phyloP scores from a whole-genome alignment of 169 alveolate genomes.

The Eimeria falciformis region DNA sequence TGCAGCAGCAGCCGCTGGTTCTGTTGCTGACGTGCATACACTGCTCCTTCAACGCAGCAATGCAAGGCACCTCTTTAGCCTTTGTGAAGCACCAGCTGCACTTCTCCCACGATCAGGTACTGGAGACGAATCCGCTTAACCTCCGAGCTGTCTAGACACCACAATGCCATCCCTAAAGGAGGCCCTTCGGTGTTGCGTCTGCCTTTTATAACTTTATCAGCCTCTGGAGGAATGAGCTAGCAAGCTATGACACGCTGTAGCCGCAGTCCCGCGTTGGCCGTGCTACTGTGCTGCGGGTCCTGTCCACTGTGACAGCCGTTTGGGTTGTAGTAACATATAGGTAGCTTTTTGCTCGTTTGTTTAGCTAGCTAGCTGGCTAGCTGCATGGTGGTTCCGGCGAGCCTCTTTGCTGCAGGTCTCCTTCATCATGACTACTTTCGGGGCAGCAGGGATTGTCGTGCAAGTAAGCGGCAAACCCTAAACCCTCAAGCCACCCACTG shows the following conservation, averaged over 20 bases:
- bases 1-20: slow-evolving; percentile 57
- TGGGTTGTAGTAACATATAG: too few relatives aligned
- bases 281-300: too few relatives aligned
- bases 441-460: slow-evolving; percentile 43
- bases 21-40: slow-evolving; percentile 40
- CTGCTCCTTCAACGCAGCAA: slow-evolving; percentile 49
- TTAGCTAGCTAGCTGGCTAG: slow-evolving; percentile 9
- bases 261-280: too few relatives aligned
- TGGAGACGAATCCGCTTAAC: too few relatives aligned
- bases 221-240: not conserved
- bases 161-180: too few relatives aligned
- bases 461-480: not conserved
- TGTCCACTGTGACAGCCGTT: too few relatives aligned
- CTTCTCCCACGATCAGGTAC: slow-evolving; percentile 34
- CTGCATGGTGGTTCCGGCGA: not conserved
- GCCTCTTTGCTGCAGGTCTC: slow-evolving; percentile 16
- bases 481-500: not conserved
- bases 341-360: not conserved
- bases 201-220: too few relatives aligned
- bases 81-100: slow-evolving; percentile 33
- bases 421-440: slow-evolving; percentile 25
- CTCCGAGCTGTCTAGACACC: too few relatives aligned
- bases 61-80: slow-evolving; percentile 34
- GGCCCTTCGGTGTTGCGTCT: too few relatives aligned
- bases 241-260: not conserved